A percentile compares a stretch with the other conserved stretches of the same genome.
Evolutionary conservation across 1,284 basidiomycete species (phyloP).

Genomic region (Trametes pubescens): DNA sequence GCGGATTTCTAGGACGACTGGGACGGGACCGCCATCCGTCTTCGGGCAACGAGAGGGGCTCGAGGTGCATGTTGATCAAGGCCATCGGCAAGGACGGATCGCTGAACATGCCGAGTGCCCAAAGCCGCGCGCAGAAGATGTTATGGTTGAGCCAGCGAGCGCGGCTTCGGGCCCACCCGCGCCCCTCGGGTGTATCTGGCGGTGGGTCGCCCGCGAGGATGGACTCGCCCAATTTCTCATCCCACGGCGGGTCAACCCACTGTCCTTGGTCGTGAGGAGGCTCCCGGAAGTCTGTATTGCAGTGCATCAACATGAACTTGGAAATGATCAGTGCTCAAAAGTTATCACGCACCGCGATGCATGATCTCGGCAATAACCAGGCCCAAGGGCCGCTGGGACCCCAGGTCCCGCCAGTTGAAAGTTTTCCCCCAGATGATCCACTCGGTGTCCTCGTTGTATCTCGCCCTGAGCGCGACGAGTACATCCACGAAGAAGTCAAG

Average conservation of each 20-base stretch:
- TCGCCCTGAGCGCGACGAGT: constrained; percentile 19
- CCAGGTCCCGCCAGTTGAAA: constrained; percentile 22
- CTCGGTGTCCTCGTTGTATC: constrained; percentile 15
- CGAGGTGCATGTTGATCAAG: constrained; percentile 6
- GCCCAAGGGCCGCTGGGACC: constrained; percentile 16
- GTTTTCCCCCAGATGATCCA: constrained; percentile 24
- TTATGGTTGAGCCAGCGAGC: constrained; percentile 5
- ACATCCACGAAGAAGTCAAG: constrained; percentile 20
- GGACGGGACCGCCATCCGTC: not conserved
- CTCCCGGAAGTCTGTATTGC: too few species aligned
- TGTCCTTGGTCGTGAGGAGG: too few species aligned
- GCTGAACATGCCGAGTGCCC: not conserved
- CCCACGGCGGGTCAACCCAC: too few species aligned
- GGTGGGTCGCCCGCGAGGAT: constrained; percentile 15
- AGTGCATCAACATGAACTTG: too few species aligned
- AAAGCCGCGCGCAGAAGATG: constrained; percentile 8
- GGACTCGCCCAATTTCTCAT: too few species aligned
- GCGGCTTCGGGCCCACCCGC: not conserved
- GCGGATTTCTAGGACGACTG: not conserved
- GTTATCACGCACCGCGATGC: constrained; percentile 1
- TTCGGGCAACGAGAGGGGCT: constrained; percentile 5
- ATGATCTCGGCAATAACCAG: not conserved
- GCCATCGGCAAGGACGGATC: constrained; percentile 1
- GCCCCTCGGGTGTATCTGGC: not conserved
- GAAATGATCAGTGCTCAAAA: too few species aligned